A percentile compares a stretch with the other conserved stretches of the same genome.
Evolutionary conservation across 2,329 filamentous ascomycete species (phyloP).

Genomic region (Penicillium expansum): DNA sequence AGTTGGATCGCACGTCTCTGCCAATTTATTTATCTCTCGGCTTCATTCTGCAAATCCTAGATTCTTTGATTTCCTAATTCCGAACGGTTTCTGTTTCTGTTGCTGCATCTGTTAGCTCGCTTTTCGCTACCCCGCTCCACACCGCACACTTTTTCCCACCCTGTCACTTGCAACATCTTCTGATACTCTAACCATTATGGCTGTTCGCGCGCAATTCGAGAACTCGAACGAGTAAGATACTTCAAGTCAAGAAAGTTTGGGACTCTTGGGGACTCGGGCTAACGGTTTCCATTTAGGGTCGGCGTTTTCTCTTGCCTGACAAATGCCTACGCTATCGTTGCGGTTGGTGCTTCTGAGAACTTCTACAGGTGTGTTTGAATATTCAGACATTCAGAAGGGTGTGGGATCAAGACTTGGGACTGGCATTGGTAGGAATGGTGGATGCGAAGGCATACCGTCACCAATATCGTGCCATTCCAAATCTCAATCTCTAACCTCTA

Average conservation of each 20-base stretch:
- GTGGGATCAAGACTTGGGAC: neutral
- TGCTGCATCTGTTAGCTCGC: conserved; percentile 4
- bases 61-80: neutral
- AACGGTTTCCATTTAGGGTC: conserved; percentile 60
- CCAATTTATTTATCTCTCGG: conserved; percentile 11
- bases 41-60: conserved; percentile 2
- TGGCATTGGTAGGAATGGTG: neutral
- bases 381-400: neutral
- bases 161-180: conserved; percentile 1
- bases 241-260: too few relatives aligned
- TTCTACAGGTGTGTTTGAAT: conserved; percentile 72
- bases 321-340: conserved; percentile 93
- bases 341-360: conserved; percentile 93
- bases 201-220: conserved; percentile 51
- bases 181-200: conserved; percentile 35
- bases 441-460: neutral
- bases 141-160: conserved; percentile 3
- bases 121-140: conserved; percentile 10
- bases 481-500: neutral
- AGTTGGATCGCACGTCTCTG: conserved; percentile 12
- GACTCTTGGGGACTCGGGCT: neutral
- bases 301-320: conserved; percentile 96
- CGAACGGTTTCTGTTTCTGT: neutral
- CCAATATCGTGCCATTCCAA: neutral
- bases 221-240: conserved; percentile 49